phyloP scores from a whole-genome alignment of 2,329 filamentous ascomycete species.

The Neopestalotiopsis sp. region DNA sequence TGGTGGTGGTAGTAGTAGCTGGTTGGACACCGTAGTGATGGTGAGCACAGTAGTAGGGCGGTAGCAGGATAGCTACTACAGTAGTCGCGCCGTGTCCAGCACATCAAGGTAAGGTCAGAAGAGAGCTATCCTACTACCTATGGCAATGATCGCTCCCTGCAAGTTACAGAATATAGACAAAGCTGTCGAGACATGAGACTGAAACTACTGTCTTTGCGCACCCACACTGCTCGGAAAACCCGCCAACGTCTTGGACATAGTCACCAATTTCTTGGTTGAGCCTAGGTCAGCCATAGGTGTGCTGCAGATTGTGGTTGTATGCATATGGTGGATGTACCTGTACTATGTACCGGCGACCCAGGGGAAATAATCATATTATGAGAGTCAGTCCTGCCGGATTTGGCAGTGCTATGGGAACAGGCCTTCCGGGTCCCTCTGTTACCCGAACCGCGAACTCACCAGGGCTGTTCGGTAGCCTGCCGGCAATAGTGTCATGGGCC shows the following conservation, averaged over 20 bases:
- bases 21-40: too few relatives aligned
- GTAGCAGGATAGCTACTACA: too few relatives aligned
- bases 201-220: not conserved
- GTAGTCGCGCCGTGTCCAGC: too few relatives aligned
- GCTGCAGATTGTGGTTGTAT: too few relatives aligned
- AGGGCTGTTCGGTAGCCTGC: conserved; percentile 13
- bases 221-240: not conserved
- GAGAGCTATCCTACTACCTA: too few relatives aligned
- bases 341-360: not conserved
- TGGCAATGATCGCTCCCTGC: not conserved
- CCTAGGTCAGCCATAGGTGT: too few relatives aligned
- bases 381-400: not conserved
- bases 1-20: too few relatives aligned
- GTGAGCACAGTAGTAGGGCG: too few relatives aligned
- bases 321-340: not conserved
- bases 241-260: too few relatives aligned
- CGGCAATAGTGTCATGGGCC: conserved; percentile 16
- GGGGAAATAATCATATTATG: not conserved
- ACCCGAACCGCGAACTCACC: conserved; percentile 12
- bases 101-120: too few relatives aligned
- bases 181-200: not conserved
- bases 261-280: too few relatives aligned
- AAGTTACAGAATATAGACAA: not conserved
- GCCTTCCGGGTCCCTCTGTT: conserved; percentile 4
- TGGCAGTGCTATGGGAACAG: not conserved